These are phyloP conservation scores for Myriosclerotinia curreyana DNA, from an alignment of 2,329 filamentous ascomycete genomes.

Conservation along the genomic window DNA sequence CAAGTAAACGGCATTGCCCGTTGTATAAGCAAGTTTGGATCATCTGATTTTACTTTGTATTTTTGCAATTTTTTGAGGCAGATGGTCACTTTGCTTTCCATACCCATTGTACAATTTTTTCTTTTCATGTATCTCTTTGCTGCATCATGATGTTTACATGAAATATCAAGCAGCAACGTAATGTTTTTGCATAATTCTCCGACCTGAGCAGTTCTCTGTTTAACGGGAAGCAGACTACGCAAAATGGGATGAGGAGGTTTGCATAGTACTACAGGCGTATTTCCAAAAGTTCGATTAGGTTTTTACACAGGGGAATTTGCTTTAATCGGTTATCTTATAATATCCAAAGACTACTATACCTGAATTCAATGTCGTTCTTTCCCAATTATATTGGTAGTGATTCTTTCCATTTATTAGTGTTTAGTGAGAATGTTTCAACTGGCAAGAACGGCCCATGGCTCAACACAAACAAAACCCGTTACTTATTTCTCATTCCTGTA, in stretches of 20 bases:
- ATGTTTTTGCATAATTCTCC: slow-evolving; percentile 38
- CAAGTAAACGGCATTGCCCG: slow-evolving; percentile 56
- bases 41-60: slow-evolving; percentile 18
- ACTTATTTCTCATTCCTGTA: neutral
- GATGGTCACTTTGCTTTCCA: slow-evolving; percentile 27
- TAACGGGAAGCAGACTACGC: slow-evolving; percentile 33
- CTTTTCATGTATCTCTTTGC: slow-evolving; percentile 27
- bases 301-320: slow-evolving; percentile 17
- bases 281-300: slow-evolving; percentile 35
- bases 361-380: neutral
- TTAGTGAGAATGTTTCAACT: neutral
- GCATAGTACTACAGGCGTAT: slow-evolving; percentile 39
- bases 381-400: neutral
- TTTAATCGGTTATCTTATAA: slow-evolving; percentile 19
- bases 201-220: slow-evolving; percentile 37
- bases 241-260: slow-evolving; percentile 38
- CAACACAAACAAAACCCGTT: neutral
- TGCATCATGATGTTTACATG: slow-evolving; percentile 15
- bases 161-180: slow-evolving; percentile 16
- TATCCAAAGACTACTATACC: slow-evolving; percentile 25
- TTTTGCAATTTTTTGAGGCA: slow-evolving; percentile 26
- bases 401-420: neutral
- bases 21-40: neutral
- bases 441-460: neutral
- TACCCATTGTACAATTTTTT: slow-evolving; percentile 36